Base-by-base conservation (phyloP, 1,284 basidiomycete species). In the Chalciporus sp. region DNA sequence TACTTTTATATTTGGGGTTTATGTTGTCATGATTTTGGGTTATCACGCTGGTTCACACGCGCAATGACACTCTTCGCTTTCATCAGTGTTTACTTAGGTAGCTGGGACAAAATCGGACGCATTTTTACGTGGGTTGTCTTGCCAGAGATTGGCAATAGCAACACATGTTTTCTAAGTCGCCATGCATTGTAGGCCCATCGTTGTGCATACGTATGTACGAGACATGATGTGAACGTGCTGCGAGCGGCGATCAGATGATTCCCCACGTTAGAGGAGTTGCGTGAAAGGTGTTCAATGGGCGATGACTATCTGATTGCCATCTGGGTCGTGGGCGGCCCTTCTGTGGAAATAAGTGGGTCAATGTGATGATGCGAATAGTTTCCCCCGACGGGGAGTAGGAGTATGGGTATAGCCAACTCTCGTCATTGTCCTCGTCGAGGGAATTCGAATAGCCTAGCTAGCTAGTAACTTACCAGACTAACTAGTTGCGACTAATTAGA, bases 1-100 rank as follows among this genome's bases (percentile, higher is more conserved):
- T 62, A 40, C 58, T 60, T 48, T 33, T 41, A 60, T 62, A 61
- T 60, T 61, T 53, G 53, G 64, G 66, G 53, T 59, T 66, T 57
- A 49, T 63, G 58, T 58, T 52, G 49, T 53, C 45, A 28, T 62
- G 49, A 55, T 58, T 60, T 55, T 59, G 33, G 53, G 60, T 65
- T 39, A 45, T 23, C 23, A 39, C 50, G 49, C 27, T 53, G 41
- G 50, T 58, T 50, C 44, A 51, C 53, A 50, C 58, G 57, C 37
- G 31, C 52, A 55, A 53, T 66, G 44, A 65, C 45, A 53, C 31
- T 35, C 3, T 52, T 53, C 47, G 41, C 16, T 50, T 29, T 42
- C n/a, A 44, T 42, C 29, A 44, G 47, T 35, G 42, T 41, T n/a
- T 47, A 46, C 42, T n/a, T n/a, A n/a, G n/a, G n/a, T n/a, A n/a